These are phyloP conservation scores for Medicago ruthenica DNA, from an alignment of 306 rosid species.

Conservation along the genomic window DNA sequence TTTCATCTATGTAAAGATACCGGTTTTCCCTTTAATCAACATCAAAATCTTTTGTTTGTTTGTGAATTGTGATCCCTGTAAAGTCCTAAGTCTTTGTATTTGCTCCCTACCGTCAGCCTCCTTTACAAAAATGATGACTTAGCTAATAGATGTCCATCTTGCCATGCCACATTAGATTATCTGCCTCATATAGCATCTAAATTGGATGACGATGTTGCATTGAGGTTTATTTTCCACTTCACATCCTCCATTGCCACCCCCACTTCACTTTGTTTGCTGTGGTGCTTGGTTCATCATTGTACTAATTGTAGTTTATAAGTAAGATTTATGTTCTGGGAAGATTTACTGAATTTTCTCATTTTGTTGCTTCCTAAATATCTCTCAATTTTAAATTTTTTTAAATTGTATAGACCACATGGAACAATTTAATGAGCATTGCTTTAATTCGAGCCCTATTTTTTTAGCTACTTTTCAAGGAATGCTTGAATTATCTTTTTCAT, in stretches of 20 bases:
- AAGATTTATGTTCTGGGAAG: not conserved
- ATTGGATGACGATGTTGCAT: not conserved
- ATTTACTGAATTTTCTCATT: not conserved
- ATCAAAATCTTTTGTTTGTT: not conserved
- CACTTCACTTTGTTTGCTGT: not conserved
- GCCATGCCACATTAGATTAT: no score
- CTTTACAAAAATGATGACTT: not conserved
- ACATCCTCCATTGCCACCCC: not conserved
- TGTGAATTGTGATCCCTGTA: not conserved
- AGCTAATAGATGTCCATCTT: not conserved
- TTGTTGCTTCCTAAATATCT: not conserved
- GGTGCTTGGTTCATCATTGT: not conserved
- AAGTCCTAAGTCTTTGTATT: not conserved
- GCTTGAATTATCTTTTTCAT: constrained; percentile 13
- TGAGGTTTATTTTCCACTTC: not conserved
- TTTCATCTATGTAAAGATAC: not conserved
- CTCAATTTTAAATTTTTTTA: not conserved
- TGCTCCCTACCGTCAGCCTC: not conserved
- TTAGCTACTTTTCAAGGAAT: not conserved
- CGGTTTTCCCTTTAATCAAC: not conserved
- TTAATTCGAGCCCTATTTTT: not conserved
- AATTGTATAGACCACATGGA: not conserved
- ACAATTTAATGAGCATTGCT: not conserved
- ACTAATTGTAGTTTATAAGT: not conserved
- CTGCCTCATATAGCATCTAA: not conserved